These are phyloP conservation scores for Nicotiana sylvestris DNA, from an alignment of 257 asterid genomes.

Conservation along the genomic window DNA sequence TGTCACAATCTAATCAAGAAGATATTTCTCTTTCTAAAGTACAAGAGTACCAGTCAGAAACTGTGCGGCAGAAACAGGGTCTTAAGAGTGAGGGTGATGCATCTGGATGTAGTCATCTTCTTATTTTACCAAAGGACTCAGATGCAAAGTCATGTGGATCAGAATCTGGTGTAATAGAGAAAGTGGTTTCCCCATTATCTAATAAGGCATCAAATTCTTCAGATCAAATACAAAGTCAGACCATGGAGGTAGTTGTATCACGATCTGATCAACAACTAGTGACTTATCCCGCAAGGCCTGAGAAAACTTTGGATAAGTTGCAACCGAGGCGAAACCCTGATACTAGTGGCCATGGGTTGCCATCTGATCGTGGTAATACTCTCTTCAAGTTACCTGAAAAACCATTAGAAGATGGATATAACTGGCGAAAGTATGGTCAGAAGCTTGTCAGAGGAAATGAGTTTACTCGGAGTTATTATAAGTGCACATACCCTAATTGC, in stretches of 20 bases:
- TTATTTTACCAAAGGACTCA: slow-evolving; percentile 34
- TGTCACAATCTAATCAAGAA: slow-evolving; percentile 21
- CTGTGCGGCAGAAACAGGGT: slow-evolving; percentile 23
- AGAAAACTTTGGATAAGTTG: slow-evolving; percentile 37
- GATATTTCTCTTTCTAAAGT: slow-evolving; percentile 10
- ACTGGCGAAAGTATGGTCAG: slow-evolving; percentile 98
- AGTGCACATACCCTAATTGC: slow-evolving; percentile 71
- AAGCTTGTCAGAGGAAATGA: slow-evolving; percentile 86
- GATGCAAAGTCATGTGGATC: slow-evolving; percentile 7
- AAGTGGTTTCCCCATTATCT: slow-evolving; percentile 11
- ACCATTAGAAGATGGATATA: slow-evolving; percentile 75
- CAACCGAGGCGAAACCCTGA: slow-evolving; percentile 49
- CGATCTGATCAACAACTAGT: slow-evolving; percentile 31
- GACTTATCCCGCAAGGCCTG: slow-evolving; percentile 22
- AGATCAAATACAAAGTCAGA: slow-evolving; percentile 27
- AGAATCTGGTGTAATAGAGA: slow-evolving; percentile 23
- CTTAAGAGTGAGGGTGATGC: slow-evolving; percentile 24
- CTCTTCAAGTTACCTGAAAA: slow-evolving; percentile 33
- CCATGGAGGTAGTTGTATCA: slow-evolving; percentile 14
- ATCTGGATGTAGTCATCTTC: slow-evolving; percentile 31
- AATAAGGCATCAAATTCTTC: slow-evolving; percentile 24
- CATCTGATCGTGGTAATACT: slow-evolving; percentile 18
- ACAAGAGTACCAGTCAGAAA: slow-evolving; percentile 26
- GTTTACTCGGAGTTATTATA: slow-evolving; percentile 82
- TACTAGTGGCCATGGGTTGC: slow-evolving; percentile 17